Base-by-base conservation (phyloP, 768 basidiomycete genomes). In the Phylloporus scabripes region DNA sequence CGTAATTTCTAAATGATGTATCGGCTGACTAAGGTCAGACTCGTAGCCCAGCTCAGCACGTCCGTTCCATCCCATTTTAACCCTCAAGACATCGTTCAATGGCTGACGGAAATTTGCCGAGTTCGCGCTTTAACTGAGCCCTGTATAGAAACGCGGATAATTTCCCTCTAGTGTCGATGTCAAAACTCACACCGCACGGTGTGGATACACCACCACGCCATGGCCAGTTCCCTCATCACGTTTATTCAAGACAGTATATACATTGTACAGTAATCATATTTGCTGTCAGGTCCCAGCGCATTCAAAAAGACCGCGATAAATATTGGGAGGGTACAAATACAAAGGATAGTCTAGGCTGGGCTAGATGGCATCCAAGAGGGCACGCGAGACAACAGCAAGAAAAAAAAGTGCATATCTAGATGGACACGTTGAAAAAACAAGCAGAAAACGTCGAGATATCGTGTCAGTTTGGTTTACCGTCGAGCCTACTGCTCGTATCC, bases 401-500 rank as follows among this genome's bases (percentile, higher is more conserved):
- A 41, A 26, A 46, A 51, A 20, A 52, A n/a, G 37, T 60, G 60
- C 63, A 67, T 65, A 65, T 69, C 66, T 69, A 67, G 54, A 64
- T 59, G 21, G 42, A 52, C 48, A 48, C 56, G 46, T 44, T 55
- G 52, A 49, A 54, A 41, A 37, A 42, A 36, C 17, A 7, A 28
- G 8, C 1, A 6, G 8, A 17, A 18, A 49, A 29, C 12, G 54
- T 58, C 62, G 56, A 61, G 60, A 66, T 54, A 49, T 53, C 64
- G 32, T 58, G 52, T 36, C 49, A 55, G 43, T 56, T 60, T 47
- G 33, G 51, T 52, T 58, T 43, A 52, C 39, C 51, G 26, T 54
- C 7, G 26, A 24, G 46, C 51, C 68, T 65, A 75, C 62, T 75
- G 76, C 48, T 76, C 75, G 50, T 66, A 72, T 57, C 64, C 61